phyloP scores from a whole-genome alignment of 495 filamentous ascomycete species.

The Schizothecium vesticola region DNA sequence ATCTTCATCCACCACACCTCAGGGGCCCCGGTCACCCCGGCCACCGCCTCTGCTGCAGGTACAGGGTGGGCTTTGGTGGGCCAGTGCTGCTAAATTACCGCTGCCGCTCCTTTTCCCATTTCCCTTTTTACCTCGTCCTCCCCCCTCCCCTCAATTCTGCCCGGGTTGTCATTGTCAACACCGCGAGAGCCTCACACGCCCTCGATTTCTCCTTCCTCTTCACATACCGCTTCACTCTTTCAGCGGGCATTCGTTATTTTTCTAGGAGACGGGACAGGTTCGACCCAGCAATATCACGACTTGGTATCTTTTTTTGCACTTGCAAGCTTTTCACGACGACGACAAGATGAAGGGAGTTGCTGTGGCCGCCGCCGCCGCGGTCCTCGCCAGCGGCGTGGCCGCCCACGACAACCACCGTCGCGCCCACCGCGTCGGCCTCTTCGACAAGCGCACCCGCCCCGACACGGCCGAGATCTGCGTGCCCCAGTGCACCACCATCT shows the following conservation, averaged over 20 bases:
- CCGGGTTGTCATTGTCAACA: conserved; percentile 44
- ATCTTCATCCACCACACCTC: conserved; percentile 13
- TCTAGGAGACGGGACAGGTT: conserved; percentile 26
- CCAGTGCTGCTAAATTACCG: conserved; percentile 19
- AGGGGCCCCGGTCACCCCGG: neutral
- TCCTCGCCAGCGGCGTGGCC: conserved; percentile 57
- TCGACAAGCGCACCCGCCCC: conserved; percentile 42
- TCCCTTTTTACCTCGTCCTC: conserved; percentile 31
- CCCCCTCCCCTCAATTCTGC: conserved; percentile 37
- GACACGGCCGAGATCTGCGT: conserved; percentile 36
- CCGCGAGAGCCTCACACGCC: conserved; percentile 49
- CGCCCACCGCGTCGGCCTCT: conserved; percentile 53
- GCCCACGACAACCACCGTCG: conserved; percentile 52
- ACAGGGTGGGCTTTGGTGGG: neutral
- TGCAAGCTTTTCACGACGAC: conserved; percentile 13
- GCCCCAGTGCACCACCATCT: conserved; percentile 66
- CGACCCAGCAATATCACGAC: conserved; percentile 11
- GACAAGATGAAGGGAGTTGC: conserved; percentile 62
- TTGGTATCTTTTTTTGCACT: neutral
- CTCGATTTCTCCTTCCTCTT: conserved; percentile 39
- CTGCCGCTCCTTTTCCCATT: conserved; percentile 18
- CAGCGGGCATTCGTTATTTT: conserved; percentile 83
- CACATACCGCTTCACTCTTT: conserved; percentile 90
- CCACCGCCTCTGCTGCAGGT: neutral
- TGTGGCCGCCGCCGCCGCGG: conserved; percentile 59